phyloP scores from a whole-genome alignment of 441 rosid species.

The Gossypium trilobum region DNA sequence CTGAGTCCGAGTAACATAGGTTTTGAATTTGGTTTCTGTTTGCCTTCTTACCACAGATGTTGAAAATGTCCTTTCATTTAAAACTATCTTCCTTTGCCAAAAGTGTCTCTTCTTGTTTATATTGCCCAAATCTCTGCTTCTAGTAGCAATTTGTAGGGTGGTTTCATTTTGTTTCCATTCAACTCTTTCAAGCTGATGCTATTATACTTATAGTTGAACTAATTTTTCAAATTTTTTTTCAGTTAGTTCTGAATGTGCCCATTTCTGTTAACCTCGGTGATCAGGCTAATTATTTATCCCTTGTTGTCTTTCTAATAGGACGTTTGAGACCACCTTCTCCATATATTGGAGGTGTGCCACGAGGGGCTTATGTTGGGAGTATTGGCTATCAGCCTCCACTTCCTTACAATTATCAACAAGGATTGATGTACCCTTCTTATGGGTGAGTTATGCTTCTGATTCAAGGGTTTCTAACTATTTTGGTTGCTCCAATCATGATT shows the following conservation, averaged over 20 bases:
- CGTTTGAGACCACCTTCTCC: conserved; percentile 55
- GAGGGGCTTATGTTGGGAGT: conserved; percentile 59
- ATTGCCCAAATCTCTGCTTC: neutral
- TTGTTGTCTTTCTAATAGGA: conserved; percentile 32
- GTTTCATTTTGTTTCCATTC: neutral
- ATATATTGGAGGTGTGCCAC: conserved; percentile 46
- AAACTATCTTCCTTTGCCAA: neutral
- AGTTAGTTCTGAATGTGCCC: neutral
- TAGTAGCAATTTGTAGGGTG: neutral
- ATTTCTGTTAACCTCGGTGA: neutral
- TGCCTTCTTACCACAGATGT: neutral
- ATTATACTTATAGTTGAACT: neutral
- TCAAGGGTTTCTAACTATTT: neutral
- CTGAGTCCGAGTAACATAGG: no score
- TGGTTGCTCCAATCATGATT: neutral
- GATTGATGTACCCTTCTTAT: conserved; percentile 65
- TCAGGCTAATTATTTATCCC: neutral
- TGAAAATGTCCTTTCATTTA: neutral
- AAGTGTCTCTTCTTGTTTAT: neutral
- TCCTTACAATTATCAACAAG: conserved; percentile 70
- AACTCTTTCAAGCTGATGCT: neutral
- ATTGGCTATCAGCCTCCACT: conserved; percentile 63
- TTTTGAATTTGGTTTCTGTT: neutral
- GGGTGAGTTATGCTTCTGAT: conserved; percentile 49
- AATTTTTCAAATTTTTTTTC: neutral